These are phyloP conservation scores for Avicennia marina DNA, from an alignment of 257 asterid species.

Conservation along the genomic window DNA sequence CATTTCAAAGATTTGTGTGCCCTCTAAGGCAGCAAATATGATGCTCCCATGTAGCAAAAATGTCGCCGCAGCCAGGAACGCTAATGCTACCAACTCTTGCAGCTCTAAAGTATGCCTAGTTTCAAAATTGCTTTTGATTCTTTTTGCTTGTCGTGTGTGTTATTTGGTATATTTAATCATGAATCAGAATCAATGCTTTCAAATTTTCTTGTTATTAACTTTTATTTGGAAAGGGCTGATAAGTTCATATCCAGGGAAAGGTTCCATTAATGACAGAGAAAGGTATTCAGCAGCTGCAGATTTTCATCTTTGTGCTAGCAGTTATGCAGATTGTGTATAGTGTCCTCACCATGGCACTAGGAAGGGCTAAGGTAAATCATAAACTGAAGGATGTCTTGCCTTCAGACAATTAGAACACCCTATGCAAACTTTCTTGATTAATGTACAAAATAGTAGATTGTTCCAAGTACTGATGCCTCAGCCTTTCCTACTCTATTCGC, in stretches of 20 bases:
- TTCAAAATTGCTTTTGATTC: background rate
- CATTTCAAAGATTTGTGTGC: conserved; percentile 41
- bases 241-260: conserved; percentile 44
- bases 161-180: too few species aligned
- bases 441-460: too few species aligned
- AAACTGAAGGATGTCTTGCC: too few species aligned
- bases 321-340: conserved; percentile 56
- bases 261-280: conserved; percentile 35
- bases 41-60: conserved; percentile 54
- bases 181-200: too few species aligned
- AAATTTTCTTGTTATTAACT: too few species aligned
- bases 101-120: conserved; percentile 29
- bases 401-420: too few species aligned
- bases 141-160: background rate
- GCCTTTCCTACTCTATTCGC: too few species aligned
- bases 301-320: conserved; percentile 50
- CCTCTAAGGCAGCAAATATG: conserved; percentile 30
- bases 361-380: conserved; percentile 45
- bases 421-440: too few species aligned
- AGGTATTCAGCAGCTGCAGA: conserved; percentile 45
- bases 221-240: too few species aligned
- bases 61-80: background rate
- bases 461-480: too few species aligned
- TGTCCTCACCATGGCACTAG: conserved; percentile 47
- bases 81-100: conserved; percentile 31